Conservation (phyloP, 1,139 yeast species). For the Meyerozyma smithsonii region DNA sequence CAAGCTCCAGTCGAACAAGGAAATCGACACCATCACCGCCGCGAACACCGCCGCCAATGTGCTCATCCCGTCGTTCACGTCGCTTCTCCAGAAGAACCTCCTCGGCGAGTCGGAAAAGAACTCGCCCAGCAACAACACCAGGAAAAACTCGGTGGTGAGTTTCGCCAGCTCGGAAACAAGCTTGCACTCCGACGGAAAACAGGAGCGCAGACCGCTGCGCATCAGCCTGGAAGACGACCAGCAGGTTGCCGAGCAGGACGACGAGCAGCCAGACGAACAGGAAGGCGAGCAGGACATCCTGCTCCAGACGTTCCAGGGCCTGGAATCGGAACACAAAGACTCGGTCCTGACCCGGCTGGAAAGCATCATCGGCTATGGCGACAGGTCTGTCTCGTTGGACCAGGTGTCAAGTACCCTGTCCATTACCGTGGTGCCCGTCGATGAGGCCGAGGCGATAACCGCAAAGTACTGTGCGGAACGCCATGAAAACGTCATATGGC, state of each 20-base stretch:
- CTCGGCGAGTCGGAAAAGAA: constrained; percentile 25
- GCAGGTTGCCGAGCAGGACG: neutral
- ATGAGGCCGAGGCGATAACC: constrained; percentile 35
- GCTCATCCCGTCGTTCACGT: constrained; percentile 41
- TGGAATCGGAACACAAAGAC: neutral
- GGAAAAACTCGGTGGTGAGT: constrained; percentile 46
- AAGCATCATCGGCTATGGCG: neutral
- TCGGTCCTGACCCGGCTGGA: neutral
- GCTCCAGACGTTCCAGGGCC: neutral
- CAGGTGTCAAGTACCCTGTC: constrained; percentile 2
- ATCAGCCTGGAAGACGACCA: neutral
- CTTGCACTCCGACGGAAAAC: constrained; percentile 11
- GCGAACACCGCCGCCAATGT: constrained; percentile 50
- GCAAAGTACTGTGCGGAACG: constrained; percentile 26
- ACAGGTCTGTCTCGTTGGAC: neutral
- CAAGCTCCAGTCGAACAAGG: constrained; percentile 36
- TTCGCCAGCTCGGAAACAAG: constrained; percentile 42
- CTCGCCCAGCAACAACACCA: constrained; percentile 28
- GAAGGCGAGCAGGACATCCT: neutral
- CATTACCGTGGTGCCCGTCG: constrained; percentile 12
- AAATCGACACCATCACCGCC: constrained; percentile 42
- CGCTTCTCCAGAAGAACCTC: constrained; percentile 33
- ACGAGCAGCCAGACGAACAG: neutral
- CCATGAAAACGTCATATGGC: constrained; percentile 36
- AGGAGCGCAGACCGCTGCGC: neutral